Evolutionary conservation across 2,329 filamentous ascomycete species (phyloP).

Genomic region (Colletotrichum gloeosporioides): DNA sequence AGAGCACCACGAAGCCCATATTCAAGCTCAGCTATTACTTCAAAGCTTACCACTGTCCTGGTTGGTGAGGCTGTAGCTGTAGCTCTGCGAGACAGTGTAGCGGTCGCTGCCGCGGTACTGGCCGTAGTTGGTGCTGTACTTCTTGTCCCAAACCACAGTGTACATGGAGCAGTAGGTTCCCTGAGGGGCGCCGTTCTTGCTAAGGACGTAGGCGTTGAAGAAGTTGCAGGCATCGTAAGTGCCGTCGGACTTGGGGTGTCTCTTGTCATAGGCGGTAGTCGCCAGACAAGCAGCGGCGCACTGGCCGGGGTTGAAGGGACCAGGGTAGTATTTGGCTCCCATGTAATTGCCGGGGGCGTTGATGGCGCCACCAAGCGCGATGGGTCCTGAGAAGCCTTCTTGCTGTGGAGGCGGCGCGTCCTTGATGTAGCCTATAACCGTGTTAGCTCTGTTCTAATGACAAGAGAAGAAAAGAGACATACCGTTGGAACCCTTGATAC

Average conservation of each 20-base stretch:
- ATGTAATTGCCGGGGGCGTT: conserved; percentile 1
- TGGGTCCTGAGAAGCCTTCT: background rate
- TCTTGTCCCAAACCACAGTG: conserved; percentile 1
- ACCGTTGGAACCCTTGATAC: conserved; percentile 20
- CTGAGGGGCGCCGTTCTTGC: background rate
- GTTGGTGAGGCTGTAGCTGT: background rate
- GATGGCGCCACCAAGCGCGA: background rate
- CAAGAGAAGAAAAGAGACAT: background rate
- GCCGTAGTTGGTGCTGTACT: conserved; percentile 15
- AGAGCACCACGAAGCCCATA: background rate
- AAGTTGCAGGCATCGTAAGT: conserved; percentile 17
- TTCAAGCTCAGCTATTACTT: background rate
- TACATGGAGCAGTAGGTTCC: conserved; percentile 13
- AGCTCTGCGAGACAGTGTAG: conserved; percentile 12
- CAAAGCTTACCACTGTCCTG: background rate
- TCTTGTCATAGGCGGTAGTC: background rate
- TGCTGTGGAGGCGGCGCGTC: background rate
- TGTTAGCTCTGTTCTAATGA: background rate
- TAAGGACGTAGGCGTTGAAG: conserved; percentile 13
- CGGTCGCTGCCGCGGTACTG: conserved; percentile 1
- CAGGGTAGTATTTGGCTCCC: background rate
- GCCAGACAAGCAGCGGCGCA: conserved; percentile 4
- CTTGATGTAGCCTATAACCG: background rate
- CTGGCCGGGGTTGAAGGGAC: background rate
- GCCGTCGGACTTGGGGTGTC: conserved; percentile 1